Conservation (phyloP, 129 eudicot genomes). For the Glebionis coronaria region DNA sequence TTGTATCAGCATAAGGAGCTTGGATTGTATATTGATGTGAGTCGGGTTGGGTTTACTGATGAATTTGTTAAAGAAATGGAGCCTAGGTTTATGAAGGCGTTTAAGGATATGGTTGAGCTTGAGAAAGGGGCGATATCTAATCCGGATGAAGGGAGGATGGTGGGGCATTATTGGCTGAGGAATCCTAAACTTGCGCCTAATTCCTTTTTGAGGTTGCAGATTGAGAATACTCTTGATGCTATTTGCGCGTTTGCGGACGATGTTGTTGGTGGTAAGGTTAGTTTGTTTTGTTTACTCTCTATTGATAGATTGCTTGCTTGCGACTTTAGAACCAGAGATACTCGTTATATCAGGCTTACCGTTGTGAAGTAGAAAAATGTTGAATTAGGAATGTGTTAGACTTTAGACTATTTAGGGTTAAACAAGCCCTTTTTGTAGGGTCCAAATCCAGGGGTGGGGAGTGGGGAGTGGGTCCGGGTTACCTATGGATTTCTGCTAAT, state of each 20-base stretch:
- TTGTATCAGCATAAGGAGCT: constrained; percentile 93
- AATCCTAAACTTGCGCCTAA: constrained; percentile 72
- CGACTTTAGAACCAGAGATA: too few relatives aligned
- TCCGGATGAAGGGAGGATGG: constrained; percentile 98
- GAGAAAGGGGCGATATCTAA: constrained; percentile 92
- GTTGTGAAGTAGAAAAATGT: too few relatives aligned
- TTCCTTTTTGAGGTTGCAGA: constrained; percentile 58
- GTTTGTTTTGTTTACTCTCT: constrained; percentile 24
- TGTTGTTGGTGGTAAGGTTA: constrained; percentile 72
- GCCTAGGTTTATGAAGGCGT: constrained; percentile 63
- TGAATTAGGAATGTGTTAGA: too few relatives aligned
- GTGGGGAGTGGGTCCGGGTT: too few relatives aligned
- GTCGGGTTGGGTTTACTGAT: constrained; percentile 78
- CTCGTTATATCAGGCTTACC: too few relatives aligned
- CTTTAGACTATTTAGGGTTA: too few relatives aligned
- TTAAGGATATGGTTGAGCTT: constrained; percentile 69
- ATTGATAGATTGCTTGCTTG: too few relatives aligned
- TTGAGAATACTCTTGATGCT: constrained; percentile 68
- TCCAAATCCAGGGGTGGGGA: too few relatives aligned
- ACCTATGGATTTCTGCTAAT: too few relatives aligned
- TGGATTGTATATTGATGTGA: constrained; percentile 80
- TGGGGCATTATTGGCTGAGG: constrained; percentile 91
- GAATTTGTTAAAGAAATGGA: constrained; percentile 79
- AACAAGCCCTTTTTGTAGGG: too few relatives aligned
- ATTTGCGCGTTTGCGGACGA: constrained; percentile 60